phyloP scores from a whole-genome alignment of 1,284 basidiomycete species.

The Leccinum laetum region DNA sequence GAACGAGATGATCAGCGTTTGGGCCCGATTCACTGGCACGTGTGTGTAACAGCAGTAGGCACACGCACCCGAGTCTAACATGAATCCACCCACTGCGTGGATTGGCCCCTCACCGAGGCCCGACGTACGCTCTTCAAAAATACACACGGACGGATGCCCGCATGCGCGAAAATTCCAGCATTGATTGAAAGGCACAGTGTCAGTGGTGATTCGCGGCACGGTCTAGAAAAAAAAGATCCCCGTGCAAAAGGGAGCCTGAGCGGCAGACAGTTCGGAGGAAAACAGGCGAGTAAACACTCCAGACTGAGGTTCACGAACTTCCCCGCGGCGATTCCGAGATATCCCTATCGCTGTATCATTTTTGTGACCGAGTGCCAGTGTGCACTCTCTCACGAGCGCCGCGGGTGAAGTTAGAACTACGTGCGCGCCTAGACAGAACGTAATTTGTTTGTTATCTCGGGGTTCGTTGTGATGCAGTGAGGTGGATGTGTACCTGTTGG shows the following conservation, averaged over 20 bases:
- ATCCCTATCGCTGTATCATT: neutral
- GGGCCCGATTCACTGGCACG: neutral
- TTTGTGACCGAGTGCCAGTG: neutral
- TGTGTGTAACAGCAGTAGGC: neutral
- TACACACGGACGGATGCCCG: constrained; percentile 5
- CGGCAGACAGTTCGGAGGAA: neutral
- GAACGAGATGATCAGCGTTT: neutral
- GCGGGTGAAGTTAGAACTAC: neutral
- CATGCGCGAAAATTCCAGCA: neutral
- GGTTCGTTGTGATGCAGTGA: neutral
- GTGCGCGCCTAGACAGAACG: neutral
- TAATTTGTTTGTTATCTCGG: neutral
- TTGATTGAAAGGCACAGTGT: neutral
- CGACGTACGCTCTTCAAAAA: constrained; percentile 1
- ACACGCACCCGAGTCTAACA: constrained; percentile 17
- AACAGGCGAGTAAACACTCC: neutral
- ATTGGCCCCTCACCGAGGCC: neutral
- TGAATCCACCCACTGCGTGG: neutral
- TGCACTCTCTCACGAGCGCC: neutral
- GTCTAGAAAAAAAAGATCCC: neutral
- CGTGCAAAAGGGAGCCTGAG: neutral
- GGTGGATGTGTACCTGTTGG: neutral
- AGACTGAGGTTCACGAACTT: neutral
- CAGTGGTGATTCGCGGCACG: neutral
- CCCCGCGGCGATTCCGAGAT: constrained; percentile 3